Base-by-base conservation (phyloP, 108 stramenopile species). In the Cyclotella cryptica region DNA sequence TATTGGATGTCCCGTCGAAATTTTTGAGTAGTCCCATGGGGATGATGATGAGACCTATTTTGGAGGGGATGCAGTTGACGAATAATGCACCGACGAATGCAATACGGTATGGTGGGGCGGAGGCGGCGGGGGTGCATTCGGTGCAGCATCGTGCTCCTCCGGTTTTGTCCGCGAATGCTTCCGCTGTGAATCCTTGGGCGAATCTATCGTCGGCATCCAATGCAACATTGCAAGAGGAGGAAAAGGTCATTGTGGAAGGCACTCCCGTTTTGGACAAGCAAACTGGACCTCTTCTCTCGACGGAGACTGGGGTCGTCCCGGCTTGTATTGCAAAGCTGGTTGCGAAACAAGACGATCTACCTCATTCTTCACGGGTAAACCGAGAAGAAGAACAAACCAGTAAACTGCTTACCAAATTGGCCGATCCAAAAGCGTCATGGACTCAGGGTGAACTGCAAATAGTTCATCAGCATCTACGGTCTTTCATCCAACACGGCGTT, bases 11-110 rank as follows among this genome's bases (percentile, higher is more conserved):
- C 10, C 93, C 93, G 12, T 51, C 71, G 39, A 77, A 78, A 42
- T 87, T 94, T 58, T 65, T 94, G 30, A 67, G 83, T 6, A 79
- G 81, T 30, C 93, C 93, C 46, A 87, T 91, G 88, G 93, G 93
- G n/a, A 84, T 81, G 68, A 67, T 90, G 81, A 44, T 94, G 10
- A 75, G 90, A 44, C 93, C 93, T n/a, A 86, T 91, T 66, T 61
- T 91, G 69, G 84, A 91, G 62, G 61, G 90, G 19, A 90, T 90
- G 90, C 89, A 91, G 67, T 49, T 89, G 14, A 79, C n/a, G 12
- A 73, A 68, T 60, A 71, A 42, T 80, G 78, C 87, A 11, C 71
- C 75, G 43, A 66, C 86, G 18, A 80, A 84, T 64, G 40, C n/a
- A n/a, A n/a, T 72, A 26, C 69, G 62, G 13, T 21, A 29, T 4